Evolutionary conservation across 2,329 filamentous ascomycete genomes (phyloP), one percentile per base, ranked within the genome.

Genomic region (Lojkania enalia): DNA sequence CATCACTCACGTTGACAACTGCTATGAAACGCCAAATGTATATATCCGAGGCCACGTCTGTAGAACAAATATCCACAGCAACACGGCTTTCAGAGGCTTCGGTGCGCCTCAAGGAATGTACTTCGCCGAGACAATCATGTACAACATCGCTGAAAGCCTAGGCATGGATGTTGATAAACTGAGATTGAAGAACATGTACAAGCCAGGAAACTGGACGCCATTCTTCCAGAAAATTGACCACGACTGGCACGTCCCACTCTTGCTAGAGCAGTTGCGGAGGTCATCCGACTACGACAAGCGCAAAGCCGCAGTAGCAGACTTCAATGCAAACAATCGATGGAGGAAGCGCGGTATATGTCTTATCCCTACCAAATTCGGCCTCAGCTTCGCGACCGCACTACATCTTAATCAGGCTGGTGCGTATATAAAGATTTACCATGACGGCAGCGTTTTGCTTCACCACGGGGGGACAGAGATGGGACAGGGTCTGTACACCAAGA

Each of bases 391-490:
- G 67, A 96, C 92, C 0, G 92, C 92, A 0, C 76, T 96, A 2
- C 96, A 94, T 76, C 80, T 97, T 57, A 97, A 97, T 68, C 92
- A 97, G 69, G 92, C 91, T 1, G 90, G 89, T 42, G 91, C 92
- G 1, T 76, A 96, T 39, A 88, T 97, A 6, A 92, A 97, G 69
- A 90, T 97, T 48, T 97, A 96, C 65, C 91, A 95, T 61, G 92
- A 97, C 57, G 92, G 94, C 0, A 94, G 88, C 7, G 80, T 97
- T 4, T 77, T 97, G 1, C 86, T 97, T 5, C 92, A 94, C 2
- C 94, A 97, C 57, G 94, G 92, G 41, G 94, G 92, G 48, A 95
- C 90, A 0, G 92, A 97, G 71, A 97, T 97, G 92, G 92, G 92
- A 1, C 92, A 97, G 71, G 92, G 92, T 1, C 77, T 97, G 9